Conservation (phyloP, 139 green algal species). For the Ettlia oleoabundans region DNA sequence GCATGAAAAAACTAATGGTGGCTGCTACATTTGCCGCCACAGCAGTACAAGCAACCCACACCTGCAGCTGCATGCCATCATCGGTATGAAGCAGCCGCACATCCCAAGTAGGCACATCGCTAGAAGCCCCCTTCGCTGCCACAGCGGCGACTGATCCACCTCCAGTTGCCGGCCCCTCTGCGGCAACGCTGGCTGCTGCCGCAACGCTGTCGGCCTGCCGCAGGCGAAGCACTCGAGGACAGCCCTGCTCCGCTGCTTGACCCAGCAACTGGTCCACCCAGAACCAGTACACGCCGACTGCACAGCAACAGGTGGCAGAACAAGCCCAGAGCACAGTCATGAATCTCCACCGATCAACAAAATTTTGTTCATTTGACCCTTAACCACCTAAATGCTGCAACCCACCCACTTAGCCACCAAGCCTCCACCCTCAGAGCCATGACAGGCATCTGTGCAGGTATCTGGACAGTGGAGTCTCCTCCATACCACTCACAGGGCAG, state of each 20-base stretch:
- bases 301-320: background rate
- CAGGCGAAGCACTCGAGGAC: background rate
- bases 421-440: background rate
- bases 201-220: background rate
- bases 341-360: too few species aligned
- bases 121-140: background rate
- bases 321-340: background rate
- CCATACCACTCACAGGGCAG: slow-evolving; percentile 11
- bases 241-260: background rate
- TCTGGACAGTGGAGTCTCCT: background rate
- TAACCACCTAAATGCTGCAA: too few species aligned
- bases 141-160: background rate
- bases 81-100: slow-evolving; percentile 25
- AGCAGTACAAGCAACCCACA: too few species aligned
- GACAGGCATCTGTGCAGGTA: background rate
- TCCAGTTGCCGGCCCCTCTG: too few species aligned
- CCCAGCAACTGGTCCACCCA: slow-evolving; percentile 30
- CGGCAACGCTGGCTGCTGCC: too few species aligned
- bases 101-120: background rate
- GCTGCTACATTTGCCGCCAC: too few species aligned
- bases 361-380: too few species aligned
- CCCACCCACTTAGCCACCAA: background rate
- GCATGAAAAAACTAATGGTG: too few species aligned
- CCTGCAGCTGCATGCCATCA: slow-evolving; percentile 34
- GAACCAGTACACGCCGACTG: slow-evolving; percentile 31